Conservation (phyloP, 2,329 filamentous ascomycete genomes). For the Ilyonectria sp. region DNA sequence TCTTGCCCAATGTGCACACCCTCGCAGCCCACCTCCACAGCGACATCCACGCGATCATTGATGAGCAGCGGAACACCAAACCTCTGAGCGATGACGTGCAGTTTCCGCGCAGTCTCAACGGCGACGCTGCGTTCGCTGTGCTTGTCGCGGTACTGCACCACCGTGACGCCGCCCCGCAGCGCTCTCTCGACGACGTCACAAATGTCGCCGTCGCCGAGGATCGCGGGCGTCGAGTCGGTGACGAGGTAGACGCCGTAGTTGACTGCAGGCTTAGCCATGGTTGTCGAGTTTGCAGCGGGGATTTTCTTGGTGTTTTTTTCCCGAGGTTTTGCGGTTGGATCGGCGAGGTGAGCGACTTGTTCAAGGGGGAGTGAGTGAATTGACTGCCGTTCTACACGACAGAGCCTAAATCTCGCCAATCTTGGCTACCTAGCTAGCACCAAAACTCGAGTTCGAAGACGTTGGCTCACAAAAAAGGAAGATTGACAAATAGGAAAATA, state of each 20-base stretch:
- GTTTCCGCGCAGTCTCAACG: slow-evolving; percentile 77
- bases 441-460: neutral
- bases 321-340: neutral
- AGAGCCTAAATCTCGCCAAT: neutral
- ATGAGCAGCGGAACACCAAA: slow-evolving; percentile 86
- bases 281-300: neutral
- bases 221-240: slow-evolving; percentile 90
- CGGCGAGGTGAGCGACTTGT: slow-evolving; percentile 30
- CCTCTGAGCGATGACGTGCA: slow-evolving; percentile 79
- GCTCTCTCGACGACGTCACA: slow-evolving; percentile 82
- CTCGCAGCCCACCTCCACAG: slow-evolving; percentile 87
- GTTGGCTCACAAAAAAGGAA: neutral
- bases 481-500: neutral
- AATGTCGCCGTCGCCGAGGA: slow-evolving; percentile 81
- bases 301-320: neutral
- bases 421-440: slow-evolving; percentile 1
- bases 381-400: neutral
- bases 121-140: slow-evolving; percentile 80
- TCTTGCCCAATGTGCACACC: slow-evolving; percentile 97
- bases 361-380: neutral
- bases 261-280: slow-evolving; percentile 55
- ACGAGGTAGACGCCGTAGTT: slow-evolving; percentile 92
- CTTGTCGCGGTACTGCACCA: slow-evolving; percentile 95
- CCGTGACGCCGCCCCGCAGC: slow-evolving; percentile 83
- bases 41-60: slow-evolving; percentile 94